Percentiles rank a stretch among this genome's conserved stretches.
These are phyloP conservation scores for Tetrapisispora arboricola DNA, from an alignment of 805 yeast genomes.

Conservation along the genomic window DNA sequence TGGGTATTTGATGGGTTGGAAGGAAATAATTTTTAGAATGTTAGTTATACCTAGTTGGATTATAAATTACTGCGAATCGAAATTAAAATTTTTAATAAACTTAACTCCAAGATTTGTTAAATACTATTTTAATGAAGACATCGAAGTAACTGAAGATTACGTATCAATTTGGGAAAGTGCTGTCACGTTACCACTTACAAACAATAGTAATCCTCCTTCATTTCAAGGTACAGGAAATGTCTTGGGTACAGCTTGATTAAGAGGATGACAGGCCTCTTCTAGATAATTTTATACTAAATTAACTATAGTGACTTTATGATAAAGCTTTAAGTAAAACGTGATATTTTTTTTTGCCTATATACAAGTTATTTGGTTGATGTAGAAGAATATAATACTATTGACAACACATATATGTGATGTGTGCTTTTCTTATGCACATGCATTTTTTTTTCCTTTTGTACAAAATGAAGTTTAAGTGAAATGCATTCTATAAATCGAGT, in stretches of 20 bases:
- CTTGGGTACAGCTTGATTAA: conserved; percentile 6
- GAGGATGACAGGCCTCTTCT: no score
- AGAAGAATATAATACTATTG: no score
- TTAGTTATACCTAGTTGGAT: conserved; percentile 57
- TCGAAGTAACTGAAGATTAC: conserved; percentile 29
- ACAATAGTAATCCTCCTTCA: conserved; percentile 6
- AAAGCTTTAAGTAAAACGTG: neutral
- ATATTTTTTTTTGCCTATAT: no score
- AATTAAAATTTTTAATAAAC: conserved; percentile 40
- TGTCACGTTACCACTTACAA: conserved; percentile 4
- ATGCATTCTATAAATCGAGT: no score
- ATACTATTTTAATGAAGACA: conserved; percentile 47
- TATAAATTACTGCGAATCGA: conserved; percentile 54
- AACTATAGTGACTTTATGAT: neutral
- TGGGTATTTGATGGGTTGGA: conserved; percentile 51
- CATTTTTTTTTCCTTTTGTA: neutral
- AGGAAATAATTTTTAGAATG: conserved; percentile 41
- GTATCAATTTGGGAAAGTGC: conserved; percentile 15
- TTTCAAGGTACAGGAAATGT: conserved; percentile 7
- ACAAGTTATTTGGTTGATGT: no score
- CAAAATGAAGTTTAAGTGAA: no score
- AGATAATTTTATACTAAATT: no score
- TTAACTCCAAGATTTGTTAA: conserved; percentile 40
- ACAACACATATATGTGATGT: neutral
- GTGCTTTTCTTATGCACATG: neutral